Base-by-base conservation (phyloP, 2,329 filamentous ascomycete species). In the Penicillium psychrosexuale region DNA sequence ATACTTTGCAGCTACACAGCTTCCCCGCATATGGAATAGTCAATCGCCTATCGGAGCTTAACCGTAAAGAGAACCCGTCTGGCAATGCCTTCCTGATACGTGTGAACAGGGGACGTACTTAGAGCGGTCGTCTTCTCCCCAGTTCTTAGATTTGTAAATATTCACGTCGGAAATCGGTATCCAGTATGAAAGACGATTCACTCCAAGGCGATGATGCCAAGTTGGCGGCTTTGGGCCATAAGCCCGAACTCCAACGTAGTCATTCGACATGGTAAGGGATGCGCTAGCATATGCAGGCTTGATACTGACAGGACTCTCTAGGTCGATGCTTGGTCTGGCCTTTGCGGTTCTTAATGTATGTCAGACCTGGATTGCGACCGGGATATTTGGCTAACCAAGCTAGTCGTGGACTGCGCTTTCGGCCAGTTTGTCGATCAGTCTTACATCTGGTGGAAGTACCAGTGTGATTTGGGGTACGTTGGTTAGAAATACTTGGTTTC, bases 391-490 rank as follows among this genome's bases (percentile, higher is more conserved):
- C 53, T 64, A 47, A 63, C 48, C 12, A 28, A 19, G 37, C 24
- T 45, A 71, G 69, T 83, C 82, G 2, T 85, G 83, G 83, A 84
- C 82, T 2, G 82, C 82, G 3, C 73, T 85, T 5, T 81, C 81
- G 8, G 78, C 82, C 1, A 84, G 80, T 40, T 69, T 85, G 47
- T 82, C 79, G 3, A 75, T 86, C 8, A 82, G 84, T 8, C 75
- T 92, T 31, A 86, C 88, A 0, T 87, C 83, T n/a, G 89, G 89
- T 30, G 89, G 89, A 0, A 82, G 86, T 11, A 85, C 82, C 8
- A 81, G 85, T 47, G 86, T 91, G 24, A 81, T 92, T 54, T 92
- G 88, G 88, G 89, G 88, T 82, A 59, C 22, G 66, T 38, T 24
- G 43, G 38, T 22, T 11, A 2, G 31, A 22, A 22, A 47, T 17